A percentile compares a stretch with the other conserved stretches of the same genome.
Conservation (phyloP, 2,329 filamentous ascomycete species). For the Elsinoe batatas region DNA sequence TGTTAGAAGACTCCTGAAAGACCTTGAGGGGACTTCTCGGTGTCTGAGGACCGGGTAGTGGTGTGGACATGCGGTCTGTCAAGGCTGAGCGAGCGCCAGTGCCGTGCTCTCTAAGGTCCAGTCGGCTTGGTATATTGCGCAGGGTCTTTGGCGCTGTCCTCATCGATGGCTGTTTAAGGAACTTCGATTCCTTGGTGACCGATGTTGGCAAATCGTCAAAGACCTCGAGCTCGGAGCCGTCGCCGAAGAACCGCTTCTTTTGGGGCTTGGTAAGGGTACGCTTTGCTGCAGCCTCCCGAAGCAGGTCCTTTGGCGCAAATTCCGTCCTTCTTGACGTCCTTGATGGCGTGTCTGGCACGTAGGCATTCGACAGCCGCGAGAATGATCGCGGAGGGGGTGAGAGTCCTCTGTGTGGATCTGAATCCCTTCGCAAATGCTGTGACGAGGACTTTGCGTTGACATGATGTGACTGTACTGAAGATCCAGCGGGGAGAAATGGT, state of each 20-base stretch:
- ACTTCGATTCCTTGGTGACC: conserved; percentile 68
- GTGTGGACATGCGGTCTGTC: conserved; percentile 38
- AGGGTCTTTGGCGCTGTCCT: conserved; percentile 57
- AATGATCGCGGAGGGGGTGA: conserved; percentile 38
- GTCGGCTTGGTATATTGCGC: conserved; percentile 40
- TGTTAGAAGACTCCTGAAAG: conserved; percentile 35
- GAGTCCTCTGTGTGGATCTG: conserved; percentile 49
- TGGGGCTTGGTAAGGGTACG: conserved; percentile 66
- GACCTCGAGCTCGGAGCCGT: conserved; percentile 81
- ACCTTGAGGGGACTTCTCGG: conserved; percentile 46
- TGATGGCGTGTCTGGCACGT: conserved; percentile 41
- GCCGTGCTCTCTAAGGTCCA: conserved; percentile 24
- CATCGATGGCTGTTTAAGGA: conserved; percentile 65
- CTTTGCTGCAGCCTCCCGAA: conserved; percentile 48
- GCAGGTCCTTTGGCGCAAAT: conserved; percentile 40
- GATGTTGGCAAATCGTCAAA: conserved; percentile 96
- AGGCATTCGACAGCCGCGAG: conserved; percentile 39
- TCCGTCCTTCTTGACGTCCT: conserved; percentile 33
- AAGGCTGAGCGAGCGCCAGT: conserved; percentile 20
- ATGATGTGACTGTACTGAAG: conserved; percentile 69
- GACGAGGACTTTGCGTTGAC: conserved; percentile 58
- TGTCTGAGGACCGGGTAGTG: conserved; percentile 36
- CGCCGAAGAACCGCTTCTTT: conserved; percentile 66
- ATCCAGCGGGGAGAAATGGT: conserved; percentile 73
- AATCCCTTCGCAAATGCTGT: conserved; percentile 70